These are phyloP conservation scores for Stemphylium beticola DNA, from an alignment of 2,329 filamentous ascomycete species.

Conservation along the genomic window DNA sequence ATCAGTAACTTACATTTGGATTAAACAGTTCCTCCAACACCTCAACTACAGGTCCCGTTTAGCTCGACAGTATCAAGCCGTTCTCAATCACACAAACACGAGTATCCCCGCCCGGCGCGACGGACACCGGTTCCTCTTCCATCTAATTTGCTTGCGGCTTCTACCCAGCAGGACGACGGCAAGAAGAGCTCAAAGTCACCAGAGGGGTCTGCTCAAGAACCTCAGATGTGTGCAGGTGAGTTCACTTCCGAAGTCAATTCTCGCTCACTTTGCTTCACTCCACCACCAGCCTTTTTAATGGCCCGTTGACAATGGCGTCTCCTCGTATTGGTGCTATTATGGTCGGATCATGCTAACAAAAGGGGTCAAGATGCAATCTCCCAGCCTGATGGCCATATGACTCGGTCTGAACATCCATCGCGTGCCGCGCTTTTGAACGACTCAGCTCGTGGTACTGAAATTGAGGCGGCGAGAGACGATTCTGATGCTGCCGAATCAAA, in stretches of 20 bases:
- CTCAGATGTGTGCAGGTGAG: background rate
- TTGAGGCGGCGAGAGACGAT: background rate
- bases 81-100: background rate
- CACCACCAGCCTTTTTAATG: background rate
- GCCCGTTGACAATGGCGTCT: background rate
- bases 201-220: background rate
- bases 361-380: background rate
- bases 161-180: background rate
- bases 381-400: background rate
- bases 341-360: background rate
- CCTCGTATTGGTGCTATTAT: background rate
- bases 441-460: background rate
- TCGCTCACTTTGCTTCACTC: background rate
- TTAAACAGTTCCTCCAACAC: background rate
- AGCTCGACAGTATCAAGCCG: background rate
- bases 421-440: background rate
- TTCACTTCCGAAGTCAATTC: background rate
- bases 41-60: slow-evolving; percentile 10
- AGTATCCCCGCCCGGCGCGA: slow-evolving; percentile 1
- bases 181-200: background rate
- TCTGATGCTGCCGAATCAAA: background rate
- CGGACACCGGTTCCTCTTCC: slow-evolving; percentile 5
- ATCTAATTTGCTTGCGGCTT: background rate
- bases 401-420: background rate
- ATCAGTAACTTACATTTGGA: background rate